These are phyloP conservation scores for Zygosaccharomyces kombuchaensis DNA, from an alignment of 805 yeast species.

Conservation along the genomic window DNA sequence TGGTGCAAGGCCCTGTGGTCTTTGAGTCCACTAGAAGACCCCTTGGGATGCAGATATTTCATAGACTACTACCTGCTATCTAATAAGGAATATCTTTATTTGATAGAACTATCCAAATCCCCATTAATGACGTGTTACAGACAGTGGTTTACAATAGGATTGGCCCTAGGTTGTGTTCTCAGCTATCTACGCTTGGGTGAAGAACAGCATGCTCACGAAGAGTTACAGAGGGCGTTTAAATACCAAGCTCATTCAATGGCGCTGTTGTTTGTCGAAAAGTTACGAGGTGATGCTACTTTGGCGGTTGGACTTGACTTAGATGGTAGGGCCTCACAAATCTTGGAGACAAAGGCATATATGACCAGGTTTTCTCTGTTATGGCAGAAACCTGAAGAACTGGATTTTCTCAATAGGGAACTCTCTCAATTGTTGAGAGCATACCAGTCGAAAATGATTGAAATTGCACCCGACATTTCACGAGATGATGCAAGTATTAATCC, in stretches of 20 bases:
- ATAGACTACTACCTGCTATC: conserved; percentile 73
- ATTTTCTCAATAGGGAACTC: conserved; percentile 47
- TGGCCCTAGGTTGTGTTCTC: conserved; percentile 60
- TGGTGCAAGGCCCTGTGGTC: conserved; percentile 69
- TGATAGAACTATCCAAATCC: conserved; percentile 54
- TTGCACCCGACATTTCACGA: neutral
- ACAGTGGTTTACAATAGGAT: conserved; percentile 69
- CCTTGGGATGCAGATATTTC: conserved; percentile 76
- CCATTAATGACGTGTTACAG: conserved; percentile 53
- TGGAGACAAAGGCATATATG: conserved; percentile 55
- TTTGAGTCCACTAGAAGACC: conserved; percentile 73
- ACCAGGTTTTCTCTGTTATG: conserved; percentile 53
- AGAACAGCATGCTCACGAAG: conserved; percentile 42
- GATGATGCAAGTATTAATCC: conserved; percentile 12
- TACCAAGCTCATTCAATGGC: conserved; percentile 51
- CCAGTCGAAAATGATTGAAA: conserved; percentile 8
- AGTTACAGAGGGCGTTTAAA: conserved; percentile 47
- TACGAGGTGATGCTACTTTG: conserved; percentile 21
- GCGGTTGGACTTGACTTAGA: conserved; percentile 23
- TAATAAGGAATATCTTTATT: conserved; percentile 58
- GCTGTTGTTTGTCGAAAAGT: conserved; percentile 21
- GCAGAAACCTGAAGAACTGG: conserved; percentile 44
- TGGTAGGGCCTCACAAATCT: conserved; percentile 7
- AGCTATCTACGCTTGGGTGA: conserved; percentile 50
- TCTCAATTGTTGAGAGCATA: conserved; percentile 21